Evolutionary conservation across 2,329 filamentous ascomycete species (phyloP).

Genomic region (Dothistroma pini): DNA sequence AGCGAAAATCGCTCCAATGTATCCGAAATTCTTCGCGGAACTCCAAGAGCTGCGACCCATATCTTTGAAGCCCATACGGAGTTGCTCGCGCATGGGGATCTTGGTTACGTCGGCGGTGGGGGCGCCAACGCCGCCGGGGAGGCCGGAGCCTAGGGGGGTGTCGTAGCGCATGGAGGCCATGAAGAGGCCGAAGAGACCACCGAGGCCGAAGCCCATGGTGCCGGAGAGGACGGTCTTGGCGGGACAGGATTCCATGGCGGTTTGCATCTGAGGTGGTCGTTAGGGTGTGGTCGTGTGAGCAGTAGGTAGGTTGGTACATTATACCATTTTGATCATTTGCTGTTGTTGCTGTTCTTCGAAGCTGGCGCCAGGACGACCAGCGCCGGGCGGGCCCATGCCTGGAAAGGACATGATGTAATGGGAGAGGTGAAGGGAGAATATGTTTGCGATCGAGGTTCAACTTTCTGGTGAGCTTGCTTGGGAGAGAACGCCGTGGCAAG

Average conservation of each 20-base stretch:
- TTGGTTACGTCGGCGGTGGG: constrained; percentile 42
- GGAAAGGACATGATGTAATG: constrained; percentile 19
- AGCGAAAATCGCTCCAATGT: constrained; percentile 84
- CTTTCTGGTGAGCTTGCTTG: background rate
- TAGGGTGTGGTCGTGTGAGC: background rate
- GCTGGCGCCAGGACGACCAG: constrained; percentile 22
- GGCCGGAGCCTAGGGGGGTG: constrained; percentile 66
- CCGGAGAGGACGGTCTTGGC: constrained; percentile 87
- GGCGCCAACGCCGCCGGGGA: constrained; percentile 46
- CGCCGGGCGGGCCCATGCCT: constrained; percentile 13
- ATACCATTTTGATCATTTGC: constrained; percentile 48
- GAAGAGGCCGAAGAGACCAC: constrained; percentile 92
- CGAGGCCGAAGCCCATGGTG: constrained; percentile 89
- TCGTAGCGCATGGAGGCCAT: constrained; percentile 99
- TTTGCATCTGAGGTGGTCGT: constrained; percentile 63
- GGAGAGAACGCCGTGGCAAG: background rate
- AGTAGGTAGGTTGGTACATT: constrained; percentile 3
- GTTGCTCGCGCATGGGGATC: constrained; percentile 78
- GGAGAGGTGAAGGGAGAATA: background rate
- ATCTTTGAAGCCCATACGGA: constrained; percentile 83
- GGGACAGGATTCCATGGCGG: constrained; percentile 85
- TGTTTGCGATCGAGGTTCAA: background rate
- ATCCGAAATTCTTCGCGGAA: constrained; percentile 90
- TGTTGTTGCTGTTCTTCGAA: constrained; percentile 42
- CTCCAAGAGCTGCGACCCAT: constrained; percentile 83